Evolutionary conservation across 139 green algal species (phyloP), one percentile per base, ranked within the genome.

Genomic region (Coelastrella sp.): DNA sequence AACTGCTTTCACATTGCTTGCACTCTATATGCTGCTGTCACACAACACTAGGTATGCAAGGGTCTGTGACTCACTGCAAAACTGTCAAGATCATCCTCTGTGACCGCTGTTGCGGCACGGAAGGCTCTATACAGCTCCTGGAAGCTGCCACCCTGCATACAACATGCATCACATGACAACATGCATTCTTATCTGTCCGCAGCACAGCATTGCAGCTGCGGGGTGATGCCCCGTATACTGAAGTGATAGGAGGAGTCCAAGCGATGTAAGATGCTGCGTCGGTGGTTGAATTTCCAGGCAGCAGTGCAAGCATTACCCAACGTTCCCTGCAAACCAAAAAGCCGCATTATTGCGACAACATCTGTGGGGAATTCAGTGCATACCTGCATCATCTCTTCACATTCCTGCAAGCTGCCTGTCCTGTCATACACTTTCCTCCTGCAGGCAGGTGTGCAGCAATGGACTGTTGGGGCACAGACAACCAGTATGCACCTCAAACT

Each of bases 351-450:
- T 63, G 76, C 35, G 35, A 49, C 35, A 49, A 49, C 35, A 49
- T 49, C 35, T 49, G 35, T 49, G 35, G 35, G 35, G 35, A 49
- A 3, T 49, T 5, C 35, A 49, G 35, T 49, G 35, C 35, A 49
- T 20, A 74, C 85, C 85, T 74, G 27, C 74, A 84, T 56, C 49
- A 91, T 74, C 9, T 91, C 87, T 57, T 91, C 87, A 27, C 79
- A 93, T 59, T 98, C 93, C 24, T 94, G 91, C 61, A 92, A 83
- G 20, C 65, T 84, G 12, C 98, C 98, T 6, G 98, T 99, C 59
- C 96, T 58, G 90, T 99, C 97, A 89, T 99, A 99, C 19, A 98
- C 19, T 87, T 96, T 96, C 0, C 97, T 94, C 93, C 95, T 98
- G 92, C 82, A 87, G 15, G 24, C 73, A 80, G n/a, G 24, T 14